Base-by-base conservation (phyloP, 176 grass and related monocot genomes). In the Guadua angustifolia region DNA sequence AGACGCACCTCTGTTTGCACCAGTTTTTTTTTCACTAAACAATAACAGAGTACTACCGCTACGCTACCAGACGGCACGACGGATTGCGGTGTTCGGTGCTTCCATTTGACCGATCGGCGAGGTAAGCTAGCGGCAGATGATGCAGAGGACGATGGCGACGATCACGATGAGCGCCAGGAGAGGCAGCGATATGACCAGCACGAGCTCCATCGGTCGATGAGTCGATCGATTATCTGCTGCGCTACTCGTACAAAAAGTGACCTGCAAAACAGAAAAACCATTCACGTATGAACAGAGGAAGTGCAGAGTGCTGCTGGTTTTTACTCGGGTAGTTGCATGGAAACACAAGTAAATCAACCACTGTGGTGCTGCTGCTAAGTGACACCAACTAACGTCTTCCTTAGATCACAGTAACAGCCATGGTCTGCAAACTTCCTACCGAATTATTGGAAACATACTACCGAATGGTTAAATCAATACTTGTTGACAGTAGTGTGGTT, bases 151-250 rank as follows among this genome's bases (percentile, higher is more conserved):
- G 80, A 91, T 55, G 49, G 87, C 80, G 88, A 92, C 19, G 70
- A 94, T 79, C 32, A 94, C 19, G 66, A 73, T 58, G 55, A 94
- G 73, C 25, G 74, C 85, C 69, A 94, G 62, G 4, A 94, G 82
- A 22, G 92, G 92, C 87, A 94, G 79, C 74, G 89, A 94, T 86
- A 94, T 94, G 81, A 94, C 81, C 80, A 89, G 84, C 77, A 94
- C 92, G 44, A 94, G 13, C 73, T 94, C 70, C 92, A 94, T 94
- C 38, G 22, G 5, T 12, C 22, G 24, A 94, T 94, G 29, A 10
- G 5, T 12, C 22, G 24, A 36, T 39, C 35, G 64, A 24, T n/a
- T 56, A 0, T 57, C 19, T 57, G 55, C 55, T n/a, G 55, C 4
- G 55, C 4, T 10, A 4, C 55, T 3, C 22, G 3, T n/a, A 1